Conservation (phyloP, 1,139 yeast species). For the Taiozyma sp. region DNA sequence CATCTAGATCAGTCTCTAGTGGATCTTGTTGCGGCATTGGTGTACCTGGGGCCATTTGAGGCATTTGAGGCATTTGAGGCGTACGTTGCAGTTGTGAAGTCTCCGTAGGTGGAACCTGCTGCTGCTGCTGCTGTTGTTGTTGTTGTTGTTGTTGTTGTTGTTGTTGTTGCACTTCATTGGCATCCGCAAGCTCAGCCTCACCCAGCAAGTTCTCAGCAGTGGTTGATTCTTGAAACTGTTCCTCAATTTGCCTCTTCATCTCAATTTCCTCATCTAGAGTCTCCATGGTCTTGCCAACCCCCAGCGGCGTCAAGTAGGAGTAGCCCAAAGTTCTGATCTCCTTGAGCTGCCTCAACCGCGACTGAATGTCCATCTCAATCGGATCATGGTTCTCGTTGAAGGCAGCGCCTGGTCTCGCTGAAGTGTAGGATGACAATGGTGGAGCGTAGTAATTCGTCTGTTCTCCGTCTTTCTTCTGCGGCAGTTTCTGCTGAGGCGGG, state of each 20-base stretch:
- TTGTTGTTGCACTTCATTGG: constrained; percentile 10
- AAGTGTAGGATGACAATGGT: constrained; percentile 49
- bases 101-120: constrained; percentile 2
- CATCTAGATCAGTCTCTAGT: constrained; percentile 40
- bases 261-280: constrained; percentile 30
- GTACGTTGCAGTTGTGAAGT: constrained; percentile 14
- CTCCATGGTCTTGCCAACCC: constrained; percentile 51
- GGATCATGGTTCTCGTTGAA: not conserved
- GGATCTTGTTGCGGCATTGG: not conserved
- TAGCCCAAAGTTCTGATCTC: constrained; percentile 46
- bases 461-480: not conserved
- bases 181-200: constrained; percentile 25
- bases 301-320: constrained; percentile 47
- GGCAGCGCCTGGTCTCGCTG: constrained; percentile 45
- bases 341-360: constrained; percentile 37
- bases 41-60: not conserved
- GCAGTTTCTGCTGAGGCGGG: not conserved
- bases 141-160: constrained; percentile 2
- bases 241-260: constrained; percentile 27
- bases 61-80: not conserved
- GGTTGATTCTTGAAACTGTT: constrained; percentile 24
- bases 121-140: not conserved
- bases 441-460: constrained; percentile 33
- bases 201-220: constrained; percentile 27
- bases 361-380: constrained; percentile 24